These are phyloP conservation scores for Naganishia albida DNA, from an alignment of 1,284 basidiomycete genomes.

Conservation along the genomic window DNA sequence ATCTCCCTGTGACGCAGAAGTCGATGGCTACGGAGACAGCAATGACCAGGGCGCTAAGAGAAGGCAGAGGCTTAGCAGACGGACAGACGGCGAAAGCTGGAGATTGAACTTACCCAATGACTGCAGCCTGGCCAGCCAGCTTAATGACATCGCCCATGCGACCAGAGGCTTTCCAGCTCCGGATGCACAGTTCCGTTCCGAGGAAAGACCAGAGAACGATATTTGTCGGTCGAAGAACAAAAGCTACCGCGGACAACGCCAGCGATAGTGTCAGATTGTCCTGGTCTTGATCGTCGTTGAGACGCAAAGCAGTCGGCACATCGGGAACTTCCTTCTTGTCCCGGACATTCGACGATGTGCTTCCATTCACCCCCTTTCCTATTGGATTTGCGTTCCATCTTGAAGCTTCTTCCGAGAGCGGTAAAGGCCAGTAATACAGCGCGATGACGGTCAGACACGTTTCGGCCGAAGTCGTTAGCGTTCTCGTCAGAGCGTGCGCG, in stretches of 20 bases:
- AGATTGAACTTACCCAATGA: conserved; percentile 36
- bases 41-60: conserved; percentile 39
- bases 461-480: conserved; percentile 91
- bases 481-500: conserved; percentile 77
- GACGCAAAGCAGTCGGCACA: not conserved
- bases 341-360: too few species aligned
- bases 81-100: not conserved
- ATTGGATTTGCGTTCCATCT: not conserved
- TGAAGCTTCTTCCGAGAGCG: not conserved
- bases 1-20: conserved; percentile 45
- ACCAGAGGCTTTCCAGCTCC: conserved; percentile 23
- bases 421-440: conserved; percentile 69
- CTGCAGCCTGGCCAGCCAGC: conserved; percentile 19
- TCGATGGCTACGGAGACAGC: conserved; percentile 45
- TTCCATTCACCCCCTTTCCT: not conserved
- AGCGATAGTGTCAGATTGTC: conserved; percentile 55
- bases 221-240: conserved; percentile 82
- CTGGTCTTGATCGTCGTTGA: conserved; percentile 18
- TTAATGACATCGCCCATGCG: not conserved
- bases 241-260: conserved; percentile 70
- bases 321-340: not conserved
- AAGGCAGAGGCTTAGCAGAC: conserved; percentile 1
- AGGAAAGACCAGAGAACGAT: conserved; percentile 80
- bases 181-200: conserved; percentile 56
- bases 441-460: conserved; percentile 80